Conservation (phyloP, 2,329 filamentous ascomycete species). For the Ophiostoma tasmaniense region DNA sequence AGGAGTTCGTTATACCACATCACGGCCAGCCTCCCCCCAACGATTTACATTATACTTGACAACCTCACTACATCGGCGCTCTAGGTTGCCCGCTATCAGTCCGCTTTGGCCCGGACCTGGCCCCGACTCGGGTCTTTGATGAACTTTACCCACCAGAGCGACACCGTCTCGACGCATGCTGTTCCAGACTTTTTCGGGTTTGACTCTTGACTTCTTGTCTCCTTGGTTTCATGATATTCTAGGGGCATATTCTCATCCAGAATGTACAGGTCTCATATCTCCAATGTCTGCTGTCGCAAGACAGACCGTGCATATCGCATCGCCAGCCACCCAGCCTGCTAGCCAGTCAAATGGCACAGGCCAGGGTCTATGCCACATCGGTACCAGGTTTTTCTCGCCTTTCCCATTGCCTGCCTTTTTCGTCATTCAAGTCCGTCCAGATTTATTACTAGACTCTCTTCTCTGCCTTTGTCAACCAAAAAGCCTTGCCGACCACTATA, state of each 20-base stretch:
- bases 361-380: background rate
- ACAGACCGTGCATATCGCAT: background rate
- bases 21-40: background rate
- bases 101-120: background rate
- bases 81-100: background rate
- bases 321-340: background rate
- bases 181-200: conserved; percentile 2
- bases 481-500: background rate
- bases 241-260: conserved; percentile 13
- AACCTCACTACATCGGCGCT: conserved; percentile 6
- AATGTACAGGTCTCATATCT: conserved; percentile 11
- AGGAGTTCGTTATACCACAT: background rate
- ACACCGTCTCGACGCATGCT: background rate
- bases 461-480: background rate
- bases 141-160: background rate
- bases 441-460: background rate
- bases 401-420: background rate
- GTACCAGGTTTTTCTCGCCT: conserved; percentile 1
- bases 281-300: background rate
- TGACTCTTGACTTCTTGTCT: conserved; percentile 5
- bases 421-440: background rate
- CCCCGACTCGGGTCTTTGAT: background rate
- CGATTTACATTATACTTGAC: background rate
- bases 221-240: background rate
- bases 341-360: background rate